A percentile compares a stretch with the other conserved stretches of the same genome.
Evolutionary conservation across 768 basidiomycete genomes (phyloP).

Genomic region (Leccinum disarticulatum): DNA sequence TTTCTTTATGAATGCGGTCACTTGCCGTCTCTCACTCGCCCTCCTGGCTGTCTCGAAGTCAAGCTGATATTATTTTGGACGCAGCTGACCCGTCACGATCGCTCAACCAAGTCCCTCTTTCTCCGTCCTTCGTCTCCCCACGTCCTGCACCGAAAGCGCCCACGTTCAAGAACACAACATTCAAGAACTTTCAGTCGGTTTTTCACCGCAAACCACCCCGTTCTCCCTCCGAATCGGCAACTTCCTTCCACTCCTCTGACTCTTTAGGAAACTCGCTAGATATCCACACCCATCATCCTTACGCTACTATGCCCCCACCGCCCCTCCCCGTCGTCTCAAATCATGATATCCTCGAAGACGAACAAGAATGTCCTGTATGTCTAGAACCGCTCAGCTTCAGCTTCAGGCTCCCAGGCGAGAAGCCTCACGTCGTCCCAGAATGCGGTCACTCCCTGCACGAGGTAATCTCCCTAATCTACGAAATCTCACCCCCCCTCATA

Average conservation of each 20-base stretch:
- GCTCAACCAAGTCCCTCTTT: constrained; percentile 33
- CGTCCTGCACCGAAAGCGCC: constrained; percentile 29
- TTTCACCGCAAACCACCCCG: constrained; percentile 48
- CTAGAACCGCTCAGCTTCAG: constrained; percentile 92
- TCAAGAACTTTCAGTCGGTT: constrained; percentile 50
- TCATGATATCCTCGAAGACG: constrained; percentile 64
- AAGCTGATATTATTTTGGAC: constrained; percentile 38
- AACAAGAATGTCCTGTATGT: constrained; percentile 94
- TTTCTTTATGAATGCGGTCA: constrained; percentile 34
- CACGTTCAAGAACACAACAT: constrained; percentile 34
- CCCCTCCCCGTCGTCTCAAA: constrained; percentile 74
- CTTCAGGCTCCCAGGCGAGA: constrained; percentile 93
- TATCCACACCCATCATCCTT: constrained; percentile 46
- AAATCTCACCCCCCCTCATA: constrained; percentile 2
- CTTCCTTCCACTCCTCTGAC: constrained; percentile 49
- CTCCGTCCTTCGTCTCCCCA: constrained; percentile 45
- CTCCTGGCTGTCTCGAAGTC: constrained; percentile 42
- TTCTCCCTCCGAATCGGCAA: constrained; percentile 49
- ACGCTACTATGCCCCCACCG: constrained; percentile 58
- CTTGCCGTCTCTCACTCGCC: constrained; percentile 23
- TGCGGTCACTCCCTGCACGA: constrained; percentile 98
- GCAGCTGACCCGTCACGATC: constrained; percentile 16
- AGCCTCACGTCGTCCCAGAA: constrained; percentile 95
- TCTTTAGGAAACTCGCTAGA: constrained; percentile 41
- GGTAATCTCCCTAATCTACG: constrained; percentile 38